These are phyloP conservation scores for Quercus wislizeni DNA, from an alignment of 306 rosid species.

Conservation along the genomic window DNA sequence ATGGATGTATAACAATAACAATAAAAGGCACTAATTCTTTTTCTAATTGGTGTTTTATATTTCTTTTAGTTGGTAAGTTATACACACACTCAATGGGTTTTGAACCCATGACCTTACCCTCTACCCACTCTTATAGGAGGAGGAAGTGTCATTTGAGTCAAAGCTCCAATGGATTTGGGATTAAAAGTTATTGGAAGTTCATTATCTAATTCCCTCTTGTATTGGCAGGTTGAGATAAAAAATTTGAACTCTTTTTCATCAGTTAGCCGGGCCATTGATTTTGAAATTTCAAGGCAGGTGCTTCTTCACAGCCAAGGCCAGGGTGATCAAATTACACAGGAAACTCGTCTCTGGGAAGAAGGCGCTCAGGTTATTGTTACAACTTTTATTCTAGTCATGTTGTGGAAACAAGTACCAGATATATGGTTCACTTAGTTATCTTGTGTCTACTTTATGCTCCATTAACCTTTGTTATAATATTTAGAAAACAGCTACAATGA, in stretches of 20 bases:
- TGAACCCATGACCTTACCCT: too few relatives aligned
- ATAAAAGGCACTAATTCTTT: too few relatives aligned
- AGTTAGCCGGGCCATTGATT: conserved; percentile 83
- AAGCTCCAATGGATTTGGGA: background rate
- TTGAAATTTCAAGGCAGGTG: conserved; percentile 86
- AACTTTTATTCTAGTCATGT: conserved; percentile 25
- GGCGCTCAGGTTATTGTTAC: conserved; percentile 73
- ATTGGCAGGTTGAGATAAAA: conserved; percentile 91
- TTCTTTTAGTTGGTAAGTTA: too few relatives aligned
- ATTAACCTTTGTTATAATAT: conserved; percentile 24
- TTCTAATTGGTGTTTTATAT: too few relatives aligned
- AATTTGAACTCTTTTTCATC: conserved; percentile 89
- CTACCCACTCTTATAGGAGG: too few relatives aligned
- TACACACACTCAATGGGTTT: too few relatives aligned
- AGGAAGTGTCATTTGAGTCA: too few relatives aligned
- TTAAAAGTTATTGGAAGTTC: background rate
- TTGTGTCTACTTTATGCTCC: conserved; percentile 23
- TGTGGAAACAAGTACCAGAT: conserved; percentile 11
- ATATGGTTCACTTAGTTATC: conserved; percentile 11
- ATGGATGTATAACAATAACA: too few relatives aligned
- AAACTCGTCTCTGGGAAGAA: conserved; percentile 98
- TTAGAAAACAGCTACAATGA: conserved; percentile 90
- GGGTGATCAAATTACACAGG: conserved; percentile 78
- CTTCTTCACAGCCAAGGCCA: conserved; percentile 76
- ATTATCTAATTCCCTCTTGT: conserved; percentile 24